Base-by-base conservation (phyloP, 2,329 filamentous ascomycete species). In the Metarhizium guizhouense region DNA sequence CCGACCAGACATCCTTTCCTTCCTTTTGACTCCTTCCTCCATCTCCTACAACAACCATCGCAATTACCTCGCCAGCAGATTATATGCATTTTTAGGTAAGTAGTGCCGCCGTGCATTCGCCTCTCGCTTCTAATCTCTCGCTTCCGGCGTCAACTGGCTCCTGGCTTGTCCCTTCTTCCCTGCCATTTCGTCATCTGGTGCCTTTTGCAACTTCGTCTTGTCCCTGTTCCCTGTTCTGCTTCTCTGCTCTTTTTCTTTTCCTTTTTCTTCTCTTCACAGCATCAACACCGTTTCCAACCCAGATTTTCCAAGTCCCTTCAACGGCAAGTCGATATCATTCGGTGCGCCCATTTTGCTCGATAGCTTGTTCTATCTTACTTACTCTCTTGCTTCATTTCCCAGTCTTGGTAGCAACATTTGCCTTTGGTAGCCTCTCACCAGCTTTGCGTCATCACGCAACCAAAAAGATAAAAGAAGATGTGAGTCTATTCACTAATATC, bases 281-380 rank as follows among this genome's bases (percentile, higher is more conserved):
- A 80, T 76, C 76, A 70, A 70, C 73, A 68, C 65, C 68, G 36
- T 52, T 52, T 48, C 42, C 54, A 47, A 55, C 67, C 66, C 70
- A 70, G 65, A 73, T 73, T 74, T 74, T 76, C 74, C 62, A 59
- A 57, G 48, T 58, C 58, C 62, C 58, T 57, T 58, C 53, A 54
- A 54, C 55, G 62, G 58, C 63, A 59, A 54, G 59, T 63, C 58
- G 57, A 66, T 67, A 65, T 67, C 65, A 67, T 66, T 65, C 62
- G 61, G 64, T 63, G 67, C 63, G 70, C 69, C 45, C 75, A 77
- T 77, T 74, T 82, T 81, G 79, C 77, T 80, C 70, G 74, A 76
- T 80, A 81, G 76, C 77, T 79, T 71, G 75, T 75, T 76, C 77
- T 76, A 79, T 81, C 75, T 77, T 78, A 76, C 74, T 78, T 76